Conservation (phyloP, 208 protist genomes). For the Trypanosoma mega region DNA sequence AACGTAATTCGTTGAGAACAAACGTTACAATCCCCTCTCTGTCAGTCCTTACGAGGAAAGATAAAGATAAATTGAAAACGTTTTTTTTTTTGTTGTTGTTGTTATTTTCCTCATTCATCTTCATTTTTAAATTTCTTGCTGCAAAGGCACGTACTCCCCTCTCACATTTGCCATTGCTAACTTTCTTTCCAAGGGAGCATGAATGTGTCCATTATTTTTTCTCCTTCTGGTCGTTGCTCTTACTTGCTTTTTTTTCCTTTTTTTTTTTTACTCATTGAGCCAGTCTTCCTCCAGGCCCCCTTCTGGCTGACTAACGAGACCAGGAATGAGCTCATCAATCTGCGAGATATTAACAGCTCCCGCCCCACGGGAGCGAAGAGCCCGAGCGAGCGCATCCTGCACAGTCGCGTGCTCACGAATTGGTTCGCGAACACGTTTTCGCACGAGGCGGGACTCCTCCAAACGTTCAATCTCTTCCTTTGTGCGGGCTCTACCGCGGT, state of each 20-base stretch:
- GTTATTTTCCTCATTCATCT: no score
- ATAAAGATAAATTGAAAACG: neutral
- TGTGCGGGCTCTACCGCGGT: constrained; percentile 63
- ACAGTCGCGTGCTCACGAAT: constrained; percentile 52
- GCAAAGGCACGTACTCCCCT: no score
- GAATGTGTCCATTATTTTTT: no score
- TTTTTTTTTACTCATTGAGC: constrained; percentile 28
- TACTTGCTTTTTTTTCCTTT: neutral
- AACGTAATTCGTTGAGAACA: no score
- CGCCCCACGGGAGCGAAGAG: constrained; percentile 60
- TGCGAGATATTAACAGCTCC: constrained; percentile 64
- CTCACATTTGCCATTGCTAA: no score
- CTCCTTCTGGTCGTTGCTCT: no score
- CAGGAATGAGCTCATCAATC: constrained; percentile 78
- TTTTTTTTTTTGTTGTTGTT: neutral
- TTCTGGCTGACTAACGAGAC: constrained; percentile 43
- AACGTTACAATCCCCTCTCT: no score
- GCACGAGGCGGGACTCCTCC: constrained; percentile 34
- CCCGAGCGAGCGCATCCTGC: constrained; percentile 59
- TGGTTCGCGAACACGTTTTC: constrained; percentile 50
- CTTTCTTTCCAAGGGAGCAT: no score
- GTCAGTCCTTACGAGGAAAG: neutral
- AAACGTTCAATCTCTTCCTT: constrained; percentile 65
- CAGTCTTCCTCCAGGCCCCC: constrained; percentile 55
- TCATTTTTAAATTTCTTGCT: no score